Conservation (phyloP, 129 eudicot species). For the Lactuca sativa region DNA sequence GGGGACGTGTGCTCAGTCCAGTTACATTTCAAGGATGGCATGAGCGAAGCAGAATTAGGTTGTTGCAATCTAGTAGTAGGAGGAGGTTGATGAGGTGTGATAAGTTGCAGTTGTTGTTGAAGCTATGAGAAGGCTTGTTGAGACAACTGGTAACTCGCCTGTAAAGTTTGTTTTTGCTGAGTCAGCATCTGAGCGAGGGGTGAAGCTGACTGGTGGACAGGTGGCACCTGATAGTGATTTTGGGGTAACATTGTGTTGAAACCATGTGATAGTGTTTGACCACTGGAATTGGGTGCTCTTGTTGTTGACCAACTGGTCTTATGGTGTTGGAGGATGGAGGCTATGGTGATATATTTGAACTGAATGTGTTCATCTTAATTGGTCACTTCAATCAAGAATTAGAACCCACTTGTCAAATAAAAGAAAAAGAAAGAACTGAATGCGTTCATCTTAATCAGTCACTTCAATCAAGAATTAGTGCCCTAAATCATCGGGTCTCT, state of each 20-base stretch:
- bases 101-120: conserved; percentile 87
- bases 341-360: conserved; percentile 72
- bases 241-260: conserved; percentile 53
- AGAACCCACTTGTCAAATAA: no score
- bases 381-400: no score
- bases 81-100: conserved; percentile 43
- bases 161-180: conserved; percentile 83
- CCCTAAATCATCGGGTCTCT: no score
- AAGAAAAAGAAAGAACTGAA: conserved; percentile 1
- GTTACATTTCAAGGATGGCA: conserved; percentile 43
- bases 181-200: conserved; percentile 89
- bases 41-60: conserved; percentile 36
- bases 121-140: conserved; percentile 88
- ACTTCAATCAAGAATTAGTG: background rate
- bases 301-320: conserved; percentile 41
- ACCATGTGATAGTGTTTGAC: conserved; percentile 28
- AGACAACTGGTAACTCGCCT: conserved; percentile 88
- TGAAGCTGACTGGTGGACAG: conserved; percentile 71
- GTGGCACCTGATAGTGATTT: conserved; percentile 53
- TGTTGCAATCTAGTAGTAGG: conserved; percentile 61
- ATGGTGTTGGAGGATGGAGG: conserved; percentile 42
- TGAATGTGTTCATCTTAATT: no score
- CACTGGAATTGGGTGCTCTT: conserved; percentile 43
- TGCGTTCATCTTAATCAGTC: conserved; percentile 7
- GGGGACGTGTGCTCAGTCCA: conserved; percentile 96